These are phyloP conservation scores for Lepiota brunneoincarnata DNA, from an alignment of 768 basidiomycete species.

Conservation along the genomic window DNA sequence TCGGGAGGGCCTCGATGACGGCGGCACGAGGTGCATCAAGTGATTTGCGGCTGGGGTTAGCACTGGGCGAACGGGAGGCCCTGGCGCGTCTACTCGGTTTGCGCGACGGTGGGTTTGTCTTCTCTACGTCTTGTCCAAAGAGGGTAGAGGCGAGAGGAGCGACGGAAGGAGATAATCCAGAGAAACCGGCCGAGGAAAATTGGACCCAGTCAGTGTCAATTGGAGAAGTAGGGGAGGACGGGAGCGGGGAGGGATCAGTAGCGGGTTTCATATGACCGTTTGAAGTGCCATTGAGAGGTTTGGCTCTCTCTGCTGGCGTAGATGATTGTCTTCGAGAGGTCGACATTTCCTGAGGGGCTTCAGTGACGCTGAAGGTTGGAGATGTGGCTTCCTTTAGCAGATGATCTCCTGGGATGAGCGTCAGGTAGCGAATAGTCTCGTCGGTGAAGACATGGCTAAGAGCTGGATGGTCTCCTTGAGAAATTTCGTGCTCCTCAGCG, in stretches of 20 bases:
- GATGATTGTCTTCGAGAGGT: constrained; percentile 29
- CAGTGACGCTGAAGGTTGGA: constrained; percentile 25
- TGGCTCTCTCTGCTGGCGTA: constrained; percentile 16
- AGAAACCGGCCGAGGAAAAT: constrained; percentile 67
- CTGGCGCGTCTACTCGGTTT: constrained; percentile 21
- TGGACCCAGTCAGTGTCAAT: constrained; percentile 59
- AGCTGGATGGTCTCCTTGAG: constrained; percentile 22
- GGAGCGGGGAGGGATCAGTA: constrained; percentile 27
- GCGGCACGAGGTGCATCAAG: constrained; percentile 16
- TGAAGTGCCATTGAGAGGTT: constrained; percentile 14
- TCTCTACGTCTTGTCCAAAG: constrained; percentile 58
- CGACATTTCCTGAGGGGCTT: constrained; percentile 6
- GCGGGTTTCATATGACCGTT: constrained; percentile 28
- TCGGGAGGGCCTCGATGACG: not conserved
- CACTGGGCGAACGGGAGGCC: constrained; percentile 11
- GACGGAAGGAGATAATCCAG: constrained; percentile 34
- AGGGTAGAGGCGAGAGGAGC: constrained; percentile 55
- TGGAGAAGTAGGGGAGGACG: constrained; percentile 23
- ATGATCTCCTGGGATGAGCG: constrained; percentile 45
- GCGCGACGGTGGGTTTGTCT: constrained; percentile 27
- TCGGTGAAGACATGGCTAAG: constrained; percentile 61
- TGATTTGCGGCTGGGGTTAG: constrained; percentile 20
- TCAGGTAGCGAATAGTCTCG: constrained; percentile 57
- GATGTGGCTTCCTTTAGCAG: constrained; percentile 28
- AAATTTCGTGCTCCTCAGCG: constrained; percentile 27